These are phyloP conservation scores for Ceratocystis ficicola DNA, from an alignment of 2,329 filamentous ascomycete species.

Conservation along the genomic window DNA sequence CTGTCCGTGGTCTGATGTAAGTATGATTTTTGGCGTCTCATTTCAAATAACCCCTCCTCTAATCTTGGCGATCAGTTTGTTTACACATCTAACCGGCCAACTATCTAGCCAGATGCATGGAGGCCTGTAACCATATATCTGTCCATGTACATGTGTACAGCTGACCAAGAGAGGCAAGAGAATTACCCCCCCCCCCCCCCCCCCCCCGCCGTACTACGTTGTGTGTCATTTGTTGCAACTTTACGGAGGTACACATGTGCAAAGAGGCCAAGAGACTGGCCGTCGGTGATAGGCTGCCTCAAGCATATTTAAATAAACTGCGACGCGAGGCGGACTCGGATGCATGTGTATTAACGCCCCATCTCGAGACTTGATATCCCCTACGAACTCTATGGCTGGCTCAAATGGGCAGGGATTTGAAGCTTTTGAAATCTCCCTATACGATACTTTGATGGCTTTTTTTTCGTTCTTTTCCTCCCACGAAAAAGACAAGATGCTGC, in stretches of 20 bases:
- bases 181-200: too few relatives aligned
- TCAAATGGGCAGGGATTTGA: too few relatives aligned
- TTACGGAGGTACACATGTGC: not conserved
- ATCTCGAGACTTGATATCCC: not conserved
- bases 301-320: not conserved
- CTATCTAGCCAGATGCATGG: not conserved
- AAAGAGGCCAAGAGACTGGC: not conserved
- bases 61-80: not conserved
- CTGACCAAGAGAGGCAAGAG: too few relatives aligned
- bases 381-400: too few relatives aligned
- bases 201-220: not conserved
- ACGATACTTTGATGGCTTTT: too few relatives aligned
- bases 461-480: too few relatives aligned
- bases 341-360: not conserved
- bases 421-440: too few relatives aligned
- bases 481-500: too few relatives aligned
- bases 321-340: not conserved
- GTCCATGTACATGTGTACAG: not conserved
- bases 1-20: slow-evolving; percentile 4
- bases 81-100: not conserved
- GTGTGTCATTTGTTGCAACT: not conserved
- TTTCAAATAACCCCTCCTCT: not conserved
- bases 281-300: not conserved
- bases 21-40: not conserved
- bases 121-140: not conserved